Percentiles rank a stretch among this genome's conserved stretches.
These are phyloP conservation scores for Gossypium davidsonii DNA, from an alignment of 441 rosid species.

Conservation along the genomic window DNA sequence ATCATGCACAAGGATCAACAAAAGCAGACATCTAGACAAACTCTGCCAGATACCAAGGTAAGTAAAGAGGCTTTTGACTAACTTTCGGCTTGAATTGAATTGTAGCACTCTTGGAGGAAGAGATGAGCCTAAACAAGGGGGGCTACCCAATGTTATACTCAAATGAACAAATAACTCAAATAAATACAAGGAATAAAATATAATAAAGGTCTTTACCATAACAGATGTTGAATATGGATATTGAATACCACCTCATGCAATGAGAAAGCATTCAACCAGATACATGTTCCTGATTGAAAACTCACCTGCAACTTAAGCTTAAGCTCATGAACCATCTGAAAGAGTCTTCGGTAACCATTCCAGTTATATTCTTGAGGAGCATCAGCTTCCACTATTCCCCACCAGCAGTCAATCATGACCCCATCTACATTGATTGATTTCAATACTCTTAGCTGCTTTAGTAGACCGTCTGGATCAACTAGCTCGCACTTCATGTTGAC, in stretches of 20 bases:
- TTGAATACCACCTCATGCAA: neutral
- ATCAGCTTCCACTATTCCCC: slow-evolving; percentile 98
- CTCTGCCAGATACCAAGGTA: neutral
- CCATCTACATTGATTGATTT: slow-evolving; percentile 81
- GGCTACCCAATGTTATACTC: neutral
- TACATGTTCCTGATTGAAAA: neutral
- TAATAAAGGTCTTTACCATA: neutral
- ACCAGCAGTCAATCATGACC: slow-evolving; percentile 93
- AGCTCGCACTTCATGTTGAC: slow-evolving; percentile 87
- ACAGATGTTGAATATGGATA: neutral
- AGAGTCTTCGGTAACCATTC: slow-evolving; percentile 84
- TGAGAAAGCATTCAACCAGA: neutral
- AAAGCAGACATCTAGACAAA: slow-evolving; percentile 8
- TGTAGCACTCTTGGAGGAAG: neutral
- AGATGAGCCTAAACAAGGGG: neutral
- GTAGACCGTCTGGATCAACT: slow-evolving; percentile 78
- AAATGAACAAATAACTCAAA: neutral
- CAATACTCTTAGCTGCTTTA: slow-evolving; percentile 74
- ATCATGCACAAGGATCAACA: neutral
- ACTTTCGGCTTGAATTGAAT: neutral
- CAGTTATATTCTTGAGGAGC: slow-evolving; percentile 87
- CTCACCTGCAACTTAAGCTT: slow-evolving; percentile 85
- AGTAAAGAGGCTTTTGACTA: neutral
- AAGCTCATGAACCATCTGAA: slow-evolving; percentile 73
- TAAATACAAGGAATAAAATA: neutral